A percentile compares a stretch with the other conserved stretches of the same genome.
Evolutionary conservation across 2,329 filamentous ascomycete species (phyloP).

Genomic region (Colletotrichum sp.): DNA sequence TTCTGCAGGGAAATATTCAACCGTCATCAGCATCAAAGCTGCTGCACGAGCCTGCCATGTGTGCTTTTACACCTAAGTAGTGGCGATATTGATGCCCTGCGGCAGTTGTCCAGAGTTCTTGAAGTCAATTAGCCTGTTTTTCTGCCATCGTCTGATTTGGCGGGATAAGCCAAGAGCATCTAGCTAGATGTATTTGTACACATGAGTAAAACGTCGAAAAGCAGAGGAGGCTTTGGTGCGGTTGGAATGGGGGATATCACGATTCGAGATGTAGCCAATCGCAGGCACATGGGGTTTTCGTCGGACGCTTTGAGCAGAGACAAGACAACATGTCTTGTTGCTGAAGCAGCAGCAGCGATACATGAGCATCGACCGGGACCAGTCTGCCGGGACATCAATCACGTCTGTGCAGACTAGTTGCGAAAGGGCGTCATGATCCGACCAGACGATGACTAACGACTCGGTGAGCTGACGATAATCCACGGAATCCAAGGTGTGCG

Average conservation of each 20-base stretch:
- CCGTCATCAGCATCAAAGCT: too few species aligned
- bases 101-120: not conserved
- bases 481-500: not conserved
- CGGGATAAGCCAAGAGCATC: not conserved
- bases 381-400: not conserved
- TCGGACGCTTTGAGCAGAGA: not conserved
- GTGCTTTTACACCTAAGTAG: too few species aligned
- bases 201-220: not conserved
- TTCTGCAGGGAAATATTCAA: too few species aligned
- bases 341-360: not conserved
- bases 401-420: not conserved
- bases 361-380: not conserved
- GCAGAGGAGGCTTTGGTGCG: not conserved
- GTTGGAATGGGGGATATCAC: rapidly evolving
- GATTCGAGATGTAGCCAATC: not conserved
- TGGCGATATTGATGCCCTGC: too few species aligned
- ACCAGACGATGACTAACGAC: not conserved
- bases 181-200: rapidly evolving
- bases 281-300: not conserved
- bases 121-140: not conserved
- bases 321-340: not conserved
- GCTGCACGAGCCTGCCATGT: too few species aligned
- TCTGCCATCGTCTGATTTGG: rapidly evolving
- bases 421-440: rapidly evolving
- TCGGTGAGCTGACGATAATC: not conserved